Evolutionary conservation across 2,329 filamentous ascomycete genomes (phyloP).

Genomic region (Lecanosticta acicola): DNA sequence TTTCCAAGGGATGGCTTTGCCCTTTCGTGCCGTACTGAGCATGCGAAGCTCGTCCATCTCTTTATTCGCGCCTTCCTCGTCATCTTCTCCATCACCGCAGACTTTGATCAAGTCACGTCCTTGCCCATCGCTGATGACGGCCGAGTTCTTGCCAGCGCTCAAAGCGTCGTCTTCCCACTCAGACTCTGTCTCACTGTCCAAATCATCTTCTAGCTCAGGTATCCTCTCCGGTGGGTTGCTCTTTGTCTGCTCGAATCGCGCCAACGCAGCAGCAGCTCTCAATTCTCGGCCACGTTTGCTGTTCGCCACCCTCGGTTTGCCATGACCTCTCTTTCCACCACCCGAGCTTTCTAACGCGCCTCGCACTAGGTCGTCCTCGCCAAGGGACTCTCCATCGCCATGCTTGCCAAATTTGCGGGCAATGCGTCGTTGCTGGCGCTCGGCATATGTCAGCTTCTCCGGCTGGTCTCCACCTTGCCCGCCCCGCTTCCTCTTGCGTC

Average conservation of each 20-base stretch:
- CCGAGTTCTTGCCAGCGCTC: conserved; percentile 53
- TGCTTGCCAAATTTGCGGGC: conserved; percentile 78
- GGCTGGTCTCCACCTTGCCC: conserved; percentile 40
- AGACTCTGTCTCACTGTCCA: conserved; percentile 45
- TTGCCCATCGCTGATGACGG: conserved; percentile 52
- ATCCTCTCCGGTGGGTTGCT: conserved; percentile 32
- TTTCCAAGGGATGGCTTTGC: conserved; percentile 1
- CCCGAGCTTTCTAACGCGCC: conserved; percentile 55
- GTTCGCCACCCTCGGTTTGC: conserved; percentile 66
- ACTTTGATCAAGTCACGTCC: conserved; percentile 66
- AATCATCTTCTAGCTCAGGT: conserved; percentile 33
- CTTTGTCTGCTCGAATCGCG: conserved; percentile 57
- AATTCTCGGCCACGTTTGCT: conserved; percentile 71
- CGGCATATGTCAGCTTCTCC: conserved; percentile 56
- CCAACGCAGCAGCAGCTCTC: conserved; percentile 69
- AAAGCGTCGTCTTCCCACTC: conserved; percentile 38
- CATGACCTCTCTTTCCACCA: conserved; percentile 47
- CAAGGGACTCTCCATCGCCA: conserved; percentile 64
- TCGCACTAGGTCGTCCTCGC: conserved; percentile 62
- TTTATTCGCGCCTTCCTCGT: conserved; percentile 48
- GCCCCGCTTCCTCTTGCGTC: conserved; percentile 46
- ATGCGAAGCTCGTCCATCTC: conserved; percentile 64
- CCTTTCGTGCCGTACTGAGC: conserved; percentile 28
- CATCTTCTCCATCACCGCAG: conserved; percentile 62
- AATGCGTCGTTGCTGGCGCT: conserved; percentile 66